phyloP scores from a whole-genome alignment of 352 stramenopile species.

The Pythium chondricola region DNA sequence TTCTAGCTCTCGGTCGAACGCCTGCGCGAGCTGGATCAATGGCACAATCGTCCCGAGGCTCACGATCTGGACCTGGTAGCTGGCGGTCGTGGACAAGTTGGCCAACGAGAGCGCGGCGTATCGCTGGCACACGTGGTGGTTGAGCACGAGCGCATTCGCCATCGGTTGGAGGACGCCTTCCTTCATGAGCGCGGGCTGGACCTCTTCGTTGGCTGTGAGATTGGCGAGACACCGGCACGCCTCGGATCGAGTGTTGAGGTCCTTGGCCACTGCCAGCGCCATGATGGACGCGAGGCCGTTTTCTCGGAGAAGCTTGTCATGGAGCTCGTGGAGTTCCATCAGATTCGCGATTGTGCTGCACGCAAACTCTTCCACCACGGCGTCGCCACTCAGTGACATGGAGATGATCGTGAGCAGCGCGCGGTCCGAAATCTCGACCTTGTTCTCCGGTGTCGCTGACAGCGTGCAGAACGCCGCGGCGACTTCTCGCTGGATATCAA shows the following conservation, averaged over 20 bases:
- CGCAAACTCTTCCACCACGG: conserved; percentile 87
- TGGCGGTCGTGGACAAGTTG: conserved; percentile 92
- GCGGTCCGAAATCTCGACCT: conserved; percentile 92
- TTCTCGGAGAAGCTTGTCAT: conserved; percentile 93
- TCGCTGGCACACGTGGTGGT: conserved; percentile 91
- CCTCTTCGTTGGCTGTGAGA: conserved; percentile 91
- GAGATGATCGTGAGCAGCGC: conserved; percentile 94
- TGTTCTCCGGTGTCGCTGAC: conserved; percentile 94
- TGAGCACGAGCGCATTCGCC: conserved; percentile 80
- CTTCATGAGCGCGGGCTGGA: conserved; percentile 88
- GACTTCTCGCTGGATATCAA: conserved; percentile 90
- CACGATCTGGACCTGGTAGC: conserved; percentile 94
- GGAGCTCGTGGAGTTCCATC: conserved; percentile 92
- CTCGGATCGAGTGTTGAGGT: conserved; percentile 89
- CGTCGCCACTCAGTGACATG: conserved; percentile 90
- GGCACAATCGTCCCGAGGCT: conserved; percentile 90
- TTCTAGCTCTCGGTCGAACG: conserved; percentile 90
- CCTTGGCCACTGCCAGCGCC: conserved; percentile 83
- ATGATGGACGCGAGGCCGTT: conserved; percentile 91
- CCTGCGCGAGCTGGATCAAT: conserved; percentile 81
- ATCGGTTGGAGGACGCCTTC: conserved; percentile 90
- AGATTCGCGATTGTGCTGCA: conserved; percentile 95
- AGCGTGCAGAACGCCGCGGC: conserved; percentile 92
- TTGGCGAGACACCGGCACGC: conserved; percentile 92
- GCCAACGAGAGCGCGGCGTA: conserved; percentile 91